These are phyloP conservation scores for Effrenium voratum DNA, from an alignment of 73 alveolate species.

Conservation along the genomic window DNA sequence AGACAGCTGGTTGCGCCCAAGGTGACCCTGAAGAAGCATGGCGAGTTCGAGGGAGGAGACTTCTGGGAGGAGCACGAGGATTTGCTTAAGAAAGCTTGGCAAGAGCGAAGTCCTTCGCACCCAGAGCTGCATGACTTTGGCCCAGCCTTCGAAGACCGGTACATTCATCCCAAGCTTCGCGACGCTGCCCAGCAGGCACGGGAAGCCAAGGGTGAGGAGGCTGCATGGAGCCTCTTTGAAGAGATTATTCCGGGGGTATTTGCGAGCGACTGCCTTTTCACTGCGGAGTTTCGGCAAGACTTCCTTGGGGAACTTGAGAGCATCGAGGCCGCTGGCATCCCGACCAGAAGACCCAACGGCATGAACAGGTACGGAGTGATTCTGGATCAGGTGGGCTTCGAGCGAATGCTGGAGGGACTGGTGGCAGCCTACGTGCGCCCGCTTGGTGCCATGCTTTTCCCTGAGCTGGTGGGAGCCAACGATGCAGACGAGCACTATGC, in stretches of 20 bases:
- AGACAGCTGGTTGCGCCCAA: constrained; percentile 27
- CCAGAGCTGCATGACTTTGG: not conserved
- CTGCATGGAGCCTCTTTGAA: constrained; percentile 1
- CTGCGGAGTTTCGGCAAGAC: not conserved
- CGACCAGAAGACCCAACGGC: constrained; percentile 72
- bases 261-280: constrained; percentile 15
- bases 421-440: constrained; percentile 46
- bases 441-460: constrained; percentile 79
- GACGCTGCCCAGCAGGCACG: constrained; percentile 52
- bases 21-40: constrained; percentile 47
- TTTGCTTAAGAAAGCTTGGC: constrained; percentile 49
- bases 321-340: constrained; percentile 61
- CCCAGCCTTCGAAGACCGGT: constrained; percentile 18
- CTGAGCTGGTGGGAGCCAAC: constrained; percentile 75
- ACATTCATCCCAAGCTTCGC: constrained; percentile 28
- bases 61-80: constrained; percentile 83
- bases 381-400: constrained; percentile 68
- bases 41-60: constrained; percentile 74
- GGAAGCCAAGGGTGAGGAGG: constrained; percentile 12
- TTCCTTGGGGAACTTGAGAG: constrained; percentile 44
- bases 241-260: constrained; percentile 25
- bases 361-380: constrained; percentile 82
- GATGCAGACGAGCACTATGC: constrained; percentile 91
- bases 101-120: constrained; percentile 34
- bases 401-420: constrained; percentile 16